Base-by-base conservation (phyloP, 495 filamentous ascomycete species). In the Penicillium verhagenii region DNA sequence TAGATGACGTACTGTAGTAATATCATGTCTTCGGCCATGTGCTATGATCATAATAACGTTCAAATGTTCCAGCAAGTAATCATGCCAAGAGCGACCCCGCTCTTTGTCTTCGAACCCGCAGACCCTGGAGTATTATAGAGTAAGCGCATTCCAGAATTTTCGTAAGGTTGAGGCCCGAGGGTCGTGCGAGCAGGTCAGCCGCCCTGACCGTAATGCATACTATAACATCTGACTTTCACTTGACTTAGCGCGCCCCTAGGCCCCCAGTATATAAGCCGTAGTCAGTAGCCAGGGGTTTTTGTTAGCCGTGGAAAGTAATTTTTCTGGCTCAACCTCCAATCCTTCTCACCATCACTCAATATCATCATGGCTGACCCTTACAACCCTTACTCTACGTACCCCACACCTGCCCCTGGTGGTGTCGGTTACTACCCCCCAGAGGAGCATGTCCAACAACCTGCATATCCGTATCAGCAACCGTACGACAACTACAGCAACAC, bases 351-450 rank as follows among this genome's bases (percentile, higher is more conserved):
- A 46, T 38, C 23, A 24, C 20, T 44, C 38, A n/a, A 23, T 28
- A 4, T 25, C 33, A 25, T 40, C 47, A 80, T 81, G 78, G 79
- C 76, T 6, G 78, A 76, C 44, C 75, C 75, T 16, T 81, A 81
- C 67, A 72, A 79, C 69, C 75, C 67, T 13, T 74, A 71, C 45
- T 49, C 64, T 40, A 56, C 59, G 25, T 69, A 67, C 39, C 44
- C 57, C 31, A 58, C 67, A 18, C 58, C 61, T 18, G 54, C 61
- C 6, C 65, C 65, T 7, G 58, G 65, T 21, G 67, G 57, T 24
- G 62, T 67, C 39, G 47, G 66, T 40, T 66, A 73, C 54, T 67
- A 66, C 45, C 65, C 61, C 23, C 57, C 62, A 16, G 59, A 65
- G 9, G 53, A 60, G 20, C 64, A 67, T n/a, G 6, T 20, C 45